A percentile compares a stretch with the other conserved stretches of the same genome.
These are phyloP conservation scores for Chlorella vulgaris DNA, from an alignment of 139 green algal genomes.

Conservation along the genomic window DNA sequence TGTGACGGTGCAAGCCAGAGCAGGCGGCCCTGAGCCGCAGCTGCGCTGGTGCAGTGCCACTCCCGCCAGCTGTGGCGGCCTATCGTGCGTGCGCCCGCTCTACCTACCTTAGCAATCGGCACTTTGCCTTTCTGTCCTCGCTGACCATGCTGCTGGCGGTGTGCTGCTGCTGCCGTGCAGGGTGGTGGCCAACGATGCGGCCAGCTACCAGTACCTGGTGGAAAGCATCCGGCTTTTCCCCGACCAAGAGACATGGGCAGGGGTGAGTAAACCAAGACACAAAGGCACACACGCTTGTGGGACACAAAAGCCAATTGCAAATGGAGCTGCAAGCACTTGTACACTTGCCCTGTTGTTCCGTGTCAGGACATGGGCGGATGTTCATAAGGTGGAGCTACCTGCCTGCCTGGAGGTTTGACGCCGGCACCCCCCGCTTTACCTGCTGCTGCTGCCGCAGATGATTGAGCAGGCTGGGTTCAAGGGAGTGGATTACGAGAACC, in stretches of 20 bases:
- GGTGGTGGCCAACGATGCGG: slow-evolving; percentile 83
- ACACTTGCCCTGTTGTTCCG: too few relatives aligned
- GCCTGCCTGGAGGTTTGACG: background rate
- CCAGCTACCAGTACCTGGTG: slow-evolving; percentile 97
- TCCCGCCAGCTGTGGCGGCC: too few relatives aligned
- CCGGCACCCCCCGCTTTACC: background rate
- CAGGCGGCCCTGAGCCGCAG: too few relatives aligned
- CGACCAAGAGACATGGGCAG: slow-evolving; percentile 73
- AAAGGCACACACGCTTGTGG: too few relatives aligned
- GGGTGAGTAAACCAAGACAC: slow-evolving; percentile 8
- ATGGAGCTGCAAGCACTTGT: too few relatives aligned
- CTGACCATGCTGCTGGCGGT: background rate
- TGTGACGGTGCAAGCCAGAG: too few relatives aligned
- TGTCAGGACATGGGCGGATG: too few relatives aligned
- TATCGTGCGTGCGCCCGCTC: background rate
- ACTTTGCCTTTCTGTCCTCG: background rate
- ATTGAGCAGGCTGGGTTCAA: slow-evolving; percentile 86
- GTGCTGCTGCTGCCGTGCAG: slow-evolving; percentile 16
- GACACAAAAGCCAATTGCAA: too few relatives aligned
- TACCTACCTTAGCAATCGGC: too few relatives aligned
- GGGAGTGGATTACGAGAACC: slow-evolving; percentile 83
- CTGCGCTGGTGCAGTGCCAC: too few relatives aligned
- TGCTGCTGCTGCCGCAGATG: slow-evolving; percentile 36
- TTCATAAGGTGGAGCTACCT: too few relatives aligned
- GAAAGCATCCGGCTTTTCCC: slow-evolving; percentile 98